phyloP scores from a whole-genome alignment of 2,329 filamentous ascomycete genomes.

The Ampelomyces quisqualis region DNA sequence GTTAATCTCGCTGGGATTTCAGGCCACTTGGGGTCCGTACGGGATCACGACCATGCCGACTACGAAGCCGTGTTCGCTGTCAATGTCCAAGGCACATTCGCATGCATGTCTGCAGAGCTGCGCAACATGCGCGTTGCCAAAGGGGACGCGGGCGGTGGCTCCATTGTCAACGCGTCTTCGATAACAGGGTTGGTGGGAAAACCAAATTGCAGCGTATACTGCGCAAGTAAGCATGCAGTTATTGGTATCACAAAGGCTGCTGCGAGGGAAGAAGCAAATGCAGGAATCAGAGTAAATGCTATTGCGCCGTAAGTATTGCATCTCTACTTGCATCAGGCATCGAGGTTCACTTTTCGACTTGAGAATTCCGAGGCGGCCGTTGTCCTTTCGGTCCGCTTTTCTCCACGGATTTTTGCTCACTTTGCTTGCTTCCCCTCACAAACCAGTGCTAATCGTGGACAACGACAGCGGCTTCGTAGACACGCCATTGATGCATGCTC shows the following conservation, averaged over 20 bases:
- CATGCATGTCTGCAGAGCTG: slow-evolving; percentile 36
- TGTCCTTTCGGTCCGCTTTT: background rate
- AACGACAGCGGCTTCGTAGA: slow-evolving; percentile 18
- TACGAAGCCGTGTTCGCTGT: slow-evolving; percentile 38
- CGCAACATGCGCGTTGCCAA: slow-evolving; percentile 40
- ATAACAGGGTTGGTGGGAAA: slow-evolving; percentile 49
- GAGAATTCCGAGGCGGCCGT: too few relatives aligned
- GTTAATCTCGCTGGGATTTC: slow-evolving; percentile 46
- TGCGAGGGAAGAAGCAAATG: slow-evolving; percentile 41
- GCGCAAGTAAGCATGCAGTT: slow-evolving; percentile 32
- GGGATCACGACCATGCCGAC: slow-evolving; percentile 36
- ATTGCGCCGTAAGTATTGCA: slow-evolving; percentile 48
- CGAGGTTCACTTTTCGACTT: too few relatives aligned
- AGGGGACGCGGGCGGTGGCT: slow-evolving; percentile 20
- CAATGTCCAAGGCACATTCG: slow-evolving; percentile 41
- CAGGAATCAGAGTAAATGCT: slow-evolving; percentile 45
- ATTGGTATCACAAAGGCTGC: slow-evolving; percentile 41
- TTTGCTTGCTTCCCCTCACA: background rate
- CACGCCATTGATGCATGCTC: slow-evolving; percentile 17
- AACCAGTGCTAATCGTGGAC: background rate
- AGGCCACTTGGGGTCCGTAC: slow-evolving; percentile 23
- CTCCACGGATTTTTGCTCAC: background rate
- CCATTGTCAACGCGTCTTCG: slow-evolving; percentile 49
- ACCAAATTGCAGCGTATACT: slow-evolving; percentile 25
- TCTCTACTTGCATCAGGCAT: too few relatives aligned